These are phyloP conservation scores for Parafenestella ontariensis DNA, from an alignment of 2,329 filamentous ascomycete species.

Conservation along the genomic window DNA sequence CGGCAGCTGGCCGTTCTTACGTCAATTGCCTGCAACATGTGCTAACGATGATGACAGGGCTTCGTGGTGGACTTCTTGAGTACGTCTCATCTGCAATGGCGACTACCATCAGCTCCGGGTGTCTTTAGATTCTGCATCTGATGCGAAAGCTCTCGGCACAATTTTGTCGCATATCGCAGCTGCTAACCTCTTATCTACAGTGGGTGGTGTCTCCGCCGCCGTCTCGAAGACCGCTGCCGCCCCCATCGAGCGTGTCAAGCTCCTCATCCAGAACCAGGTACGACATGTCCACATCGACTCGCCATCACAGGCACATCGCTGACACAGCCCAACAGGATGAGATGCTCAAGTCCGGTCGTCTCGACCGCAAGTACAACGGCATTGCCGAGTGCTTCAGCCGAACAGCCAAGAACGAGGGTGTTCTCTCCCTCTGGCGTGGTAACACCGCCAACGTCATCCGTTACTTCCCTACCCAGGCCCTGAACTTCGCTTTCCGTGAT, in stretches of 20 bases:
- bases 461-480: constrained; percentile 99
- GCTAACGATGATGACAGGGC: constrained; percentile 63
- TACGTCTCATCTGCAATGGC: constrained; percentile 64
- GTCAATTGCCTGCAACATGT: constrained; percentile 24
- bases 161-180: constrained; percentile 15
- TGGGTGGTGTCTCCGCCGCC: constrained; percentile 99
- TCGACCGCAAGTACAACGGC: constrained; percentile 94
- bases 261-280: constrained; percentile 99
- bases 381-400: constrained; percentile 95
- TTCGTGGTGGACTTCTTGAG: constrained; percentile 99
- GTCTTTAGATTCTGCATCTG: constrained; percentile 31
- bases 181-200: constrained; percentile 64
- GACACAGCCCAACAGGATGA: constrained; percentile 75
- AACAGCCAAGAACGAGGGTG: constrained; percentile 88
- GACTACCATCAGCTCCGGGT: constrained; percentile 23
- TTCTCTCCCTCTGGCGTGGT: constrained; percentile 96
- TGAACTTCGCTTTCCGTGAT: constrained; percentile 99
- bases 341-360: constrained; percentile 99
- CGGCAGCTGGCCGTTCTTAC: constrained; percentile 22
- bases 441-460: constrained; percentile 99
- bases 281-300: constrained; percentile 51
- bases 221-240: constrained; percentile 99
- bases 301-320: constrained; percentile 16
- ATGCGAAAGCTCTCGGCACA: constrained; percentile 14
- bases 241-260: constrained; percentile 99